Evolutionary conservation across 441 rosid genomes (phyloP), one percentile per base, ranked within the genome.

Genomic region (Euphorbia celastroides): DNA sequence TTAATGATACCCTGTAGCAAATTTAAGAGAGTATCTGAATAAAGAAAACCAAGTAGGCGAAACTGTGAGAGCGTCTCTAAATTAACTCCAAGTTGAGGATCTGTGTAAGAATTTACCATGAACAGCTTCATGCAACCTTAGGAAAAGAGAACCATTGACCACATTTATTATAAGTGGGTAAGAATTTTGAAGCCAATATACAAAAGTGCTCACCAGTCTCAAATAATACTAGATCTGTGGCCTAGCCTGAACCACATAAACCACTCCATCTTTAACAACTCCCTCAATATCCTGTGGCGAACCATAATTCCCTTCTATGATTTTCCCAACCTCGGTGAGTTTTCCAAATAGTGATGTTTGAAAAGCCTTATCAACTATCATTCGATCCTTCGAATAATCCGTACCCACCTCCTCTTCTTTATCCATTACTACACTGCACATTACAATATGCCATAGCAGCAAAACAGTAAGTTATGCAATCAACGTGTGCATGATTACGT

Each of bases 201-300:
- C 4, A 42, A 42, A n/a, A 13, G 12, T 28, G 25, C 13, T 17
- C 5, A 31, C 11, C 27, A 19, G 36, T 51, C 34, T 27, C 4
- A 22, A 25, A 12, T 14, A 28, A 23, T 12, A 51, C 62, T 72
- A 81, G 38, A 86, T 56, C 58, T 83, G 92, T 1, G 88, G 90
- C 69, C 95, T 82, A 38, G 90, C 78, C 75, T 86, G 87, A 65
- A 86, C 90, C 28, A 85, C 83, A 55, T 80, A 79, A 0, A 84
- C 55, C 10, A 38, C 17, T 28, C 87, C 83, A 69, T 80, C 84
- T 71, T 79, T 82, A 44, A 83, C 80, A 8, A 82, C 92, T 7
- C 92, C 88, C 80, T 88, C 95, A 19, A 86, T 82, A 56, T 84
- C 89, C 64, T 79, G 87, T 19, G 89, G 80, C 58, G 60, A 73